phyloP scores from a whole-genome alignment of 306 rosid species.

The Dryas octopetala region DNA sequence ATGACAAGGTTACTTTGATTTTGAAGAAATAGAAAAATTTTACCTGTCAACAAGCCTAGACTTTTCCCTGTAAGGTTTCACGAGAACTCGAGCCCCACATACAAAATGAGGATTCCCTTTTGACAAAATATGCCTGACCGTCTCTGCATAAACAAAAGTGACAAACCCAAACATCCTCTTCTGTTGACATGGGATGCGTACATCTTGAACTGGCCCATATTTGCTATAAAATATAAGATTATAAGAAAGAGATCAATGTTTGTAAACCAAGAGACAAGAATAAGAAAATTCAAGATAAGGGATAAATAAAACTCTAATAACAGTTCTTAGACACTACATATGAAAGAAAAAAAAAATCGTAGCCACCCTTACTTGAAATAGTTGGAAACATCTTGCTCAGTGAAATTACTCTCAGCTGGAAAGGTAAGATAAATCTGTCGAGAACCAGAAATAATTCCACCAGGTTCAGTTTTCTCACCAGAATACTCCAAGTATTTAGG shows the following conservation, averaged over 20 bases:
- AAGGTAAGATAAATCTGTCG: conserved; percentile 53
- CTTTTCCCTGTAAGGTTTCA: conserved; percentile 51
- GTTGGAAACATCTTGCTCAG: conserved; percentile 48
- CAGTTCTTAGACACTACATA: background rate
- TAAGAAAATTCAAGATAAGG: background rate
- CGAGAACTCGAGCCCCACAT: conserved; percentile 48
- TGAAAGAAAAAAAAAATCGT: too few species aligned
- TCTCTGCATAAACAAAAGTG: conserved; percentile 43
- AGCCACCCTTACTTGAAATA: conserved; percentile 40
- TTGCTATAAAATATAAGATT: conserved; percentile 28
- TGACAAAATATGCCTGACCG: conserved; percentile 41
- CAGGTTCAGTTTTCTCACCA: conserved; percentile 37
- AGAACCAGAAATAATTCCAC: conserved; percentile 36
- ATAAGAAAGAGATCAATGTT: background rate
- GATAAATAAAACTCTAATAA: background rate
- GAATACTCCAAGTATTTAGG: conserved; percentile 31
- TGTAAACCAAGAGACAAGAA: background rate
- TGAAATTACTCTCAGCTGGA: conserved; percentile 49
- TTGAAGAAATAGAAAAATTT: background rate
- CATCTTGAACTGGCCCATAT: conserved; percentile 55
- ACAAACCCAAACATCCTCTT: conserved; percentile 60
- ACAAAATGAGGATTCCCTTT: conserved; percentile 48
- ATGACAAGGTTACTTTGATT: background rate
- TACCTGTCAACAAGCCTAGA: conserved; percentile 43
- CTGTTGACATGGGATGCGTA: conserved; percentile 51